Percentiles rank a stretch among this genome's conserved stretches.
phyloP scores from a whole-genome alignment of 768 basidiomycete species.

The Mycena amicta region DNA sequence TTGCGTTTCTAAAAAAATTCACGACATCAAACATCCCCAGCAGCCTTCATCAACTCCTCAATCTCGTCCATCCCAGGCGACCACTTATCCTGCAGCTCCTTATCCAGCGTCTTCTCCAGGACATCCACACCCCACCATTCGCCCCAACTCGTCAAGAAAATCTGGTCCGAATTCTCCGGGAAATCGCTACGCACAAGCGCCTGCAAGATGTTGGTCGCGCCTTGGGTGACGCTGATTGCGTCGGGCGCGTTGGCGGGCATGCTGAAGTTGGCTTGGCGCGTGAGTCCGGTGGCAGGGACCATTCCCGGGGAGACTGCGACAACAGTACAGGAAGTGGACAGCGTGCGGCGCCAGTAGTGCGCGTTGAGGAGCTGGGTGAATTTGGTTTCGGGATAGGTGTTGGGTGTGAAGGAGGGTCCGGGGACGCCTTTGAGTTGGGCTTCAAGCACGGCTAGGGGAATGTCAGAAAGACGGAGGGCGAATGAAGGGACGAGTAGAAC shows the following conservation, averaged over 20 bases:
- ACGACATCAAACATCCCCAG: too few relatives aligned
- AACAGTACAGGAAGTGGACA: constrained; percentile 2
- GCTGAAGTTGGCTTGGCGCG: background rate
- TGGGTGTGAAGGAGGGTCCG: background rate
- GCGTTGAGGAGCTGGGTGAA: constrained; percentile 8
- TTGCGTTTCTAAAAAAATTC: too few relatives aligned
- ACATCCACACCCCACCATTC: constrained; percentile 17
- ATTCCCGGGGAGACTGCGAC: constrained; percentile 18
- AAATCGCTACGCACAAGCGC: constrained; percentile 13
- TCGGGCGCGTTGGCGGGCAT: background rate
- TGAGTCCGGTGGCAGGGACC: constrained; percentile 12
- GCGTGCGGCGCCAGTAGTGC: constrained; percentile 19
- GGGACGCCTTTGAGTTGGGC: constrained; percentile 2
- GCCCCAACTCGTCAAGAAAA: constrained; percentile 23
- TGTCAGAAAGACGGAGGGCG: background rate
- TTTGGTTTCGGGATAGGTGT: constrained; percentile 8
- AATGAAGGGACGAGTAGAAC: background rate
- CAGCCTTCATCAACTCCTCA: constrained; percentile 1
- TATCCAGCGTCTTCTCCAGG: constrained; percentile 4
- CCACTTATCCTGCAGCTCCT: constrained; percentile 15
- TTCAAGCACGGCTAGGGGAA: background rate
- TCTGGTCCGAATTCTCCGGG: constrained; percentile 8
- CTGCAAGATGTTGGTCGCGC: constrained; percentile 6
- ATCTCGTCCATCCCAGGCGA: constrained; percentile 5
- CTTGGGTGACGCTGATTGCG: constrained; percentile 3